Conservation (phyloP, 2,329 filamentous ascomycete genomes). For the Phialemoniopsis sp. region DNA sequence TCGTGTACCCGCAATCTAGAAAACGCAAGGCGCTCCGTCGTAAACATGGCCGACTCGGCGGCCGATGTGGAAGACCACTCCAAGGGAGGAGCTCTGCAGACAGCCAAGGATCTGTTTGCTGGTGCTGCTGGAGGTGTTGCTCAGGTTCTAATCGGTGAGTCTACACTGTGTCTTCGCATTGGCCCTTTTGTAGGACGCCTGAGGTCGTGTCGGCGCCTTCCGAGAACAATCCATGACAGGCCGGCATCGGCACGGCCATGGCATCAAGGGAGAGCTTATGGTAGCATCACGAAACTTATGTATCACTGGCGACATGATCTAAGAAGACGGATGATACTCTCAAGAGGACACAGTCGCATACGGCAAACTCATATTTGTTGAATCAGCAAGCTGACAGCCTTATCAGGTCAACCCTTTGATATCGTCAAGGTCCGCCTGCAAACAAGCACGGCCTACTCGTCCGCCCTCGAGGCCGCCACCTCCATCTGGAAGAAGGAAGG, state of each 20-base stretch:
- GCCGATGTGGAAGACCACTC: conserved; percentile 28
- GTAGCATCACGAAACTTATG: too few species aligned
- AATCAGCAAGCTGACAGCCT: neutral
- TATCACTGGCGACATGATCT: too few species aligned
- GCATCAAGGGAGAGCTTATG: too few species aligned
- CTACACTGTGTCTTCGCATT: neutral
- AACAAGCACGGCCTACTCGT: conserved; percentile 77
- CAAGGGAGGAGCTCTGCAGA: conserved; percentile 42
- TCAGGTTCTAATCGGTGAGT: conserved; percentile 81
- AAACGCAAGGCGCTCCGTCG: conserved; percentile 1
- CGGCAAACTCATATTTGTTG: too few species aligned
- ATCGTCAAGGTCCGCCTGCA: conserved; percentile 98
- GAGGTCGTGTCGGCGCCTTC: too few species aligned
- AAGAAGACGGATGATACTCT: too few species aligned
- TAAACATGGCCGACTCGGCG: conserved; percentile 26
- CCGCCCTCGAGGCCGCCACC: conserved; percentile 73
- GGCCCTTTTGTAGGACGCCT: neutral
- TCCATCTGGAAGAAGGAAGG: conserved; percentile 88
- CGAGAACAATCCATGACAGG: too few species aligned
- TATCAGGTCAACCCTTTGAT: conserved; percentile 68
- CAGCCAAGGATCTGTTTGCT: conserved; percentile 84
- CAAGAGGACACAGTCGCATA: too few species aligned
- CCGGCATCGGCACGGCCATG: too few species aligned
- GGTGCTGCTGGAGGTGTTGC: conserved; percentile 90
- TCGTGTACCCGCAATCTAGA: too few species aligned